Conservation (phyloP, 2,329 filamentous ascomycete species). For the Colletotrichum plurivorum region DNA sequence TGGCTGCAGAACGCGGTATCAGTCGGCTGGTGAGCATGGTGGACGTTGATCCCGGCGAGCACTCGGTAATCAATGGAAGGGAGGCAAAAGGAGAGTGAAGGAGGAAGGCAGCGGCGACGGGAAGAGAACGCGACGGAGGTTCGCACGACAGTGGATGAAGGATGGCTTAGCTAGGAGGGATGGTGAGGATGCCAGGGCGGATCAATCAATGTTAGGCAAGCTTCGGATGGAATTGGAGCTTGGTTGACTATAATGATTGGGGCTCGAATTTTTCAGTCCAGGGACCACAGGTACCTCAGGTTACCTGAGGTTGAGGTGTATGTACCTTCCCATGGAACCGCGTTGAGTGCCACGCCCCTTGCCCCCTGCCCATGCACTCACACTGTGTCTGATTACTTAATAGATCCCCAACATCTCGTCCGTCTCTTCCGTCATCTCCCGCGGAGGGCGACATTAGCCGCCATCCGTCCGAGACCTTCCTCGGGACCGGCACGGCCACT, state of each 20-base stretch:
- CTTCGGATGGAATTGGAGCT: slow-evolving; percentile 30
- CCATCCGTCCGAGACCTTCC: neutral
- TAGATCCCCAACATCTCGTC: slow-evolving; percentile 16
- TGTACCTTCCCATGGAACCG: too few species aligned
- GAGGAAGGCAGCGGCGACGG: slow-evolving; percentile 27
- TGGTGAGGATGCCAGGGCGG: neutral
- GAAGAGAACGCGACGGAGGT: neutral
- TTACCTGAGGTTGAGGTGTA: too few species aligned
- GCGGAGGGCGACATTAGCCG: slow-evolving; percentile 41
- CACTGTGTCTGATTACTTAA: too few species aligned
- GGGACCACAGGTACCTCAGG: neutral
- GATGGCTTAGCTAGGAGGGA: slow-evolving; percentile 1
- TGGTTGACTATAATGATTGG: neutral
- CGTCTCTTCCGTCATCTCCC: slow-evolving; percentile 38
- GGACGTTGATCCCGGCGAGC: slow-evolving; percentile 44
- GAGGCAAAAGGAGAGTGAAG: slow-evolving; percentile 8
- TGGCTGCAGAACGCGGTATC: slow-evolving; percentile 70
- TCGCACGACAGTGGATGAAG: neutral
- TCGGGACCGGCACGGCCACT: too few species aligned
- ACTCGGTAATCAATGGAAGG: slow-evolving; percentile 45
- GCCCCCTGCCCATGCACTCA: too few species aligned
- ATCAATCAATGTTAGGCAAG: slow-evolving; percentile 23
- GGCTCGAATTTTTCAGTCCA: slow-evolving; percentile 21
- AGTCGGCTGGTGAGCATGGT: slow-evolving; percentile 74
- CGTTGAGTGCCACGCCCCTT: too few species aligned